Conservation (phyloP, 1,284 basidiomycete genomes). For the Leccinum pachyderme region DNA sequence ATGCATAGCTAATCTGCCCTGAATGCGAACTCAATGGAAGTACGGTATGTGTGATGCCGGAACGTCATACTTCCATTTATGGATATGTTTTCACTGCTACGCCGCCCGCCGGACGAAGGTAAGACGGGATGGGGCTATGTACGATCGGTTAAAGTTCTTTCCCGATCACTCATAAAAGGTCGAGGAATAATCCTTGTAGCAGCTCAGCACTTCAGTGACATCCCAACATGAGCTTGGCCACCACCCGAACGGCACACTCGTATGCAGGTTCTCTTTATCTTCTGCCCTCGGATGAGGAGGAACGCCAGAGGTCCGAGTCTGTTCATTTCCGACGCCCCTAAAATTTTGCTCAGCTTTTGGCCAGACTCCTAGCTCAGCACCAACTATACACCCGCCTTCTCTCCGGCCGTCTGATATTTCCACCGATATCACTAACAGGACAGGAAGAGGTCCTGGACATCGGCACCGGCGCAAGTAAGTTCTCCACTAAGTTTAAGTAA, state of each 20-base stretch:
- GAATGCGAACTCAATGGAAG: background rate
- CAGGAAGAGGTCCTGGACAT: conserved; percentile 25
- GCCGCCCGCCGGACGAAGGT: too few species aligned
- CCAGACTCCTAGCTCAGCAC: conserved; percentile 20
- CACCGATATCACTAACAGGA: conserved; percentile 14
- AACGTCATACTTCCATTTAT: too few species aligned
- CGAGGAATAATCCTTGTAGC: background rate
- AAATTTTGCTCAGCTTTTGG: background rate
- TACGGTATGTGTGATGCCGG: background rate
- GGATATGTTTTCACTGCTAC: too few species aligned
- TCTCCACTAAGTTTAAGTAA: too few species aligned
- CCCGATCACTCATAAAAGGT: background rate
- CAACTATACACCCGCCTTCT: conserved; percentile 18
- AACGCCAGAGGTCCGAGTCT: conserved; percentile 26
- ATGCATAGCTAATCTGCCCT: background rate
- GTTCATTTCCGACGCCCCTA: background rate
- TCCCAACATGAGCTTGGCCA: conserved; percentile 6
- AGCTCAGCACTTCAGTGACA: background rate
- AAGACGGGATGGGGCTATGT: background rate
- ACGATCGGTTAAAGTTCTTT: too few species aligned
- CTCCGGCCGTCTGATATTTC: conserved; percentile 20
- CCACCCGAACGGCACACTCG: conserved; percentile 12
- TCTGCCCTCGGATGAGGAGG: conserved; percentile 29
- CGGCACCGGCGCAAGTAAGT: conserved; percentile 24
- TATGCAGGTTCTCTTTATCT: conserved; percentile 22